A percentile compares a stretch with the other conserved stretches of the same genome.
phyloP scores from a whole-genome alignment of 306 rosid species.

The Lagenaria siceraria region DNA sequence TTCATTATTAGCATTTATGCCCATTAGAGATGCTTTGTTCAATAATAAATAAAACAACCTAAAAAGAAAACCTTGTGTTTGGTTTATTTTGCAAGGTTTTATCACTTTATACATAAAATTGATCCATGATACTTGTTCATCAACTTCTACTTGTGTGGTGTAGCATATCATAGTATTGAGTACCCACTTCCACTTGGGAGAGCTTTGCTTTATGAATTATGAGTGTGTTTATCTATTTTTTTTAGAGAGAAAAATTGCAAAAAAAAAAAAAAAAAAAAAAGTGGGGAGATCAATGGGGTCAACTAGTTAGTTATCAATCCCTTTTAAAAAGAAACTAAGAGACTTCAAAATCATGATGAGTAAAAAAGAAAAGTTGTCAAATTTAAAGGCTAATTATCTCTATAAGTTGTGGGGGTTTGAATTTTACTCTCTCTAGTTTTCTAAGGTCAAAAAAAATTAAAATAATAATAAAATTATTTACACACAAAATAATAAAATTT shows the following conservation, averaged over 20 bases:
- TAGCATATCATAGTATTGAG: not conserved
- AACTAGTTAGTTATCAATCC: slow-evolving; percentile 30
- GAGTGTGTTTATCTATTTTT: slow-evolving; percentile 2
- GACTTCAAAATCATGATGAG: slow-evolving; percentile 30
- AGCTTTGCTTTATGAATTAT: not conserved
- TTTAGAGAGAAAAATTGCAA: not conserved
- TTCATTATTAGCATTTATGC: no score
- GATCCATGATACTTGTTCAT: not conserved
- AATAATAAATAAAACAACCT: no score
- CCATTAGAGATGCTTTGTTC: no score
- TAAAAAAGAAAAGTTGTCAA: slow-evolving; percentile 13
- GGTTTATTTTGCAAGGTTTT: not conserved
- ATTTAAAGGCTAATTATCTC: not conserved
- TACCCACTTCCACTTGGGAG: not conserved
- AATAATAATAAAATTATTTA: not conserved
- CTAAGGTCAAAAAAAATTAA: not conserved
- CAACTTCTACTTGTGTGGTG: not conserved
- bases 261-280: not conserved
- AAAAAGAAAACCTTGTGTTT: not conserved
- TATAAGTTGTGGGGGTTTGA: slow-evolving; percentile 1
- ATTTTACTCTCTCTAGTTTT: not conserved
- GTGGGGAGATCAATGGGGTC: slow-evolving; percentile 33
- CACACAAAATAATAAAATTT: no score
- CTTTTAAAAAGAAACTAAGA: slow-evolving; percentile 26
- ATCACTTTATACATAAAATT: not conserved